A percentile compares a stretch with the other conserved stretches of the same genome.
These are phyloP conservation scores for Cicer judaicum DNA, from an alignment of 306 rosid species.

Conservation along the genomic window DNA sequence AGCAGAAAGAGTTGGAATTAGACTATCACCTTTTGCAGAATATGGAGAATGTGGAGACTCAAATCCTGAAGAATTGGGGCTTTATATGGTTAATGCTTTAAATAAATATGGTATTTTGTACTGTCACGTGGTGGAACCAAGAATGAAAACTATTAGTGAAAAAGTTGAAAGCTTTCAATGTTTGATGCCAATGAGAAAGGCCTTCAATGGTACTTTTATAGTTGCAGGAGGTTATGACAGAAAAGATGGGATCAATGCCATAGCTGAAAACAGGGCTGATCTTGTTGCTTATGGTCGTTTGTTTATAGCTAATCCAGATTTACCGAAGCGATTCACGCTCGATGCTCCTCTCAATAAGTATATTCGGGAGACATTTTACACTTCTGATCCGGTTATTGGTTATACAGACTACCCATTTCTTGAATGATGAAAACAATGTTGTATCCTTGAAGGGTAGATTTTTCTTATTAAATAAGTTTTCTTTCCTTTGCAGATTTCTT, in stretches of 20 bases:
- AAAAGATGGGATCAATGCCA: constrained; percentile 32
- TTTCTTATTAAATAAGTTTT: too few species aligned
- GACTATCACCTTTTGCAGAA: constrained; percentile 36
- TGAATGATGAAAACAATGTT: too few species aligned
- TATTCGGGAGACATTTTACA: constrained; percentile 18
- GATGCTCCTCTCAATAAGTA: constrained; percentile 30
- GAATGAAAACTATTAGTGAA: constrained; percentile 24
- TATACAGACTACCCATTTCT: constrained; percentile 31
- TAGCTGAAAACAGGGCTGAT: constrained; percentile 17
- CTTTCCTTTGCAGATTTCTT: too few species aligned
- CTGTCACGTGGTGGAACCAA: constrained; percentile 36
- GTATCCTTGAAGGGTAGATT: too few species aligned
- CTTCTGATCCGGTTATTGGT: constrained; percentile 26
- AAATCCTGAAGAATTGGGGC: constrained; percentile 4
- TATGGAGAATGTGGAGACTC: constrained; percentile 28
- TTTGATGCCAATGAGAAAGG: constrained; percentile 28
- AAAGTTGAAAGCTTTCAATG: background rate
- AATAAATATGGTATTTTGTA: constrained; percentile 22
- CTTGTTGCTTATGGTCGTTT: constrained; percentile 37
- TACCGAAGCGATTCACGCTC: constrained; percentile 17
- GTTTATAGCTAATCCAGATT: constrained; percentile 36
- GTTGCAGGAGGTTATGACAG: constrained; percentile 22
- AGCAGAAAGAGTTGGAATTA: constrained; percentile 33
- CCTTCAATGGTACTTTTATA: constrained; percentile 34
- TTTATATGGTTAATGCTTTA: constrained; percentile 33